phyloP scores from a whole-genome alignment of 257 asterid genomes.

The Ilex aquifolium region DNA sequence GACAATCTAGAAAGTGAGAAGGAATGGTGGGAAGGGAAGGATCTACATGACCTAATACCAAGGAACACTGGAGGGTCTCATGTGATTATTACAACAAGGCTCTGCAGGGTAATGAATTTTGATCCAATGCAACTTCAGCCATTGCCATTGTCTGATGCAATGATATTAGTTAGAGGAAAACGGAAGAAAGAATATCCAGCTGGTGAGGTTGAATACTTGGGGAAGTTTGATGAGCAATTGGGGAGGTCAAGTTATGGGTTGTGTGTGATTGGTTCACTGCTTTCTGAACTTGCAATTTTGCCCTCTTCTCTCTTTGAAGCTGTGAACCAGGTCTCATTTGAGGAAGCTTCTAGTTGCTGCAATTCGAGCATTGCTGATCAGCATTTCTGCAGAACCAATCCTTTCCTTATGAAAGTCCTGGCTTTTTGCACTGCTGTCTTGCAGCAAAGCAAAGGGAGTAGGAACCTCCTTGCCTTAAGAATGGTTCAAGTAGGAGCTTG shows the following conservation, averaged over 20 bases:
- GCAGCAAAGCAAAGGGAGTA: constrained; percentile 37
- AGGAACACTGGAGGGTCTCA: constrained; percentile 82
- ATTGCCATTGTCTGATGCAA: constrained; percentile 53
- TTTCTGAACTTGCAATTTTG: constrained; percentile 51
- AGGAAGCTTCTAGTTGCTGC: constrained; percentile 28
- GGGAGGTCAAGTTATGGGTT: constrained; percentile 69
- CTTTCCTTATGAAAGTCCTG: constrained; percentile 52
- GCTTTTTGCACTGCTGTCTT: constrained; percentile 37
- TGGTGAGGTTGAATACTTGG: constrained; percentile 49
- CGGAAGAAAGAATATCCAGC: constrained; percentile 52
- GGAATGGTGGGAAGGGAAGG: constrained; percentile 98
- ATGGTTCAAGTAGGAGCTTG: constrained; percentile 81
- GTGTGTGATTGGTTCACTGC: constrained; percentile 55
- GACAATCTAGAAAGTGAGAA: constrained; percentile 73
- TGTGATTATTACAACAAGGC: constrained; percentile 71
- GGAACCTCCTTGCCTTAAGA: constrained; percentile 41
- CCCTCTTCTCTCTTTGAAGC: constrained; percentile 71
- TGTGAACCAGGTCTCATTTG: constrained; percentile 36
- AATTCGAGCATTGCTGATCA: constrained; percentile 37
- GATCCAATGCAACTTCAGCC: constrained; percentile 66
- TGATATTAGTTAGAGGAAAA: constrained; percentile 51
- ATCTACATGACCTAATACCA: constrained; percentile 71
- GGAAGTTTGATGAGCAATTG: constrained; percentile 55
- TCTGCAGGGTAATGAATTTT: constrained; percentile 51
- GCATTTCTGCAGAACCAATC: constrained; percentile 48